Percentiles rank a stretch among this genome's conserved stretches.
Conservation (phyloP, 306 rosid species). For the Prunus fruticosa region DNA sequence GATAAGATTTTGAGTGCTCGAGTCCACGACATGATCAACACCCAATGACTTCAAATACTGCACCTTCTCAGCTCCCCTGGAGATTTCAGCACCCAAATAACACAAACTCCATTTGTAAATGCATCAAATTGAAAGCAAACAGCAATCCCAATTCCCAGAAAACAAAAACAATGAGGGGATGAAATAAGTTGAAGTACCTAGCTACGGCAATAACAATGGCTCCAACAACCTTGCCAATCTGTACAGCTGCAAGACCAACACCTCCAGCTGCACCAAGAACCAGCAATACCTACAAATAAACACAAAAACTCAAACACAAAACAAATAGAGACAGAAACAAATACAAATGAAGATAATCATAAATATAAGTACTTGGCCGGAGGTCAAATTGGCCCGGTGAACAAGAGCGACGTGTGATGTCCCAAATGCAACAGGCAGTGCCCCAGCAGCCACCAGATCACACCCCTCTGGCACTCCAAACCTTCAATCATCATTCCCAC, state of each 20-base stretch:
- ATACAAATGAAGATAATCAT: not conserved
- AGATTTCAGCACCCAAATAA: conserved; percentile 12
- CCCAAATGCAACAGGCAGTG: conserved; percentile 88
- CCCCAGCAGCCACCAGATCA: conserved; percentile 82
- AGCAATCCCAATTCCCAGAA: not conserved
- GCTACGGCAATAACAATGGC: conserved; percentile 92
- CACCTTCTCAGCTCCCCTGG: conserved; percentile 83
- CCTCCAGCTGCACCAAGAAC: conserved; percentile 98
- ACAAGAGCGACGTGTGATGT: conserved; percentile 89
- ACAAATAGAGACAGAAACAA: not conserved
- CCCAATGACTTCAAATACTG: conserved; percentile 69
- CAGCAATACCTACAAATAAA: conserved; percentile 58
- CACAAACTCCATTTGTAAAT: conserved; percentile 8
- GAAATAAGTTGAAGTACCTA: conserved; percentile 46
- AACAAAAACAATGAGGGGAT: not conserved
- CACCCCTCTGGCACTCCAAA: conserved; percentile 77
- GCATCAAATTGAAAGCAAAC: not conserved
- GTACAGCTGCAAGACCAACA: conserved; percentile 91
- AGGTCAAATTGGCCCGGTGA: conserved; percentile 67
- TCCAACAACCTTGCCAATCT: conserved; percentile 82
- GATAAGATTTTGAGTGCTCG: conserved; percentile 49
- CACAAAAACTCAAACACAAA: not conserved
- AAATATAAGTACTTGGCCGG: conserved; percentile 58
- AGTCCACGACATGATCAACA: conserved; percentile 91
- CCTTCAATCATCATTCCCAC: conserved; percentile 35